Percentiles rank a stretch among this genome's conserved stretches.
phyloP scores from a whole-genome alignment of 371 early-diverging fungal genomes.

The Mucor indicus region DNA sequence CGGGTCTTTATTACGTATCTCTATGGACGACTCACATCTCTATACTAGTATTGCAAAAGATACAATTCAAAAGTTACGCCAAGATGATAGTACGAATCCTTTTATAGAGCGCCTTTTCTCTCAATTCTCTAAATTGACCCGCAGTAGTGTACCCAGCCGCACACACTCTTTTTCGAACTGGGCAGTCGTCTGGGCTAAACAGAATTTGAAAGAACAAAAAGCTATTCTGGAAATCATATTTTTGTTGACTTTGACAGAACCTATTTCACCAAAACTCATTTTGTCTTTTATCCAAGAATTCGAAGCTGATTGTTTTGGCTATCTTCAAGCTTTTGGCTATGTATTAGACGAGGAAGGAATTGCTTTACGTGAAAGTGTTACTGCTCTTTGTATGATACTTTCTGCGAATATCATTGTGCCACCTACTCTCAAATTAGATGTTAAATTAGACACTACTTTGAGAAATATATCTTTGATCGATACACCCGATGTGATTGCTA shows the following conservation, averaged over 20 bases:
- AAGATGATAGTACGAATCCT: constrained; percentile 5
- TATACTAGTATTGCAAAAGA: constrained; percentile 26
- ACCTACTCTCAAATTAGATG: constrained; percentile 1
- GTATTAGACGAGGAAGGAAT: constrained; percentile 31
- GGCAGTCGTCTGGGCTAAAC: constrained; percentile 32
- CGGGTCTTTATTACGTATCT: constrained; percentile 33
- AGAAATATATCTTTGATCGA: constrained; percentile 5
- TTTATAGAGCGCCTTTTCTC: constrained; percentile 28
- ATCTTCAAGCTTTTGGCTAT: constrained; percentile 26
- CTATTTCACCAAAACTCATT: constrained; percentile 14
- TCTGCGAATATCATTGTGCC: constrained; percentile 11
- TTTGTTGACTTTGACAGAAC: constrained; percentile 14
- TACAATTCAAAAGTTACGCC: constrained; percentile 11
- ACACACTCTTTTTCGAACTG: constrained; percentile 5
- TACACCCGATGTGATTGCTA: constrained; percentile 18
- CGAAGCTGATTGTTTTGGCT: constrained; percentile 37
- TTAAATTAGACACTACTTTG: constrained; percentile 2
- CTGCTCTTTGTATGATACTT: constrained; percentile 19
- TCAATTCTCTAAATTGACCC: constrained; percentile 25
- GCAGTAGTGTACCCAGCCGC: constrained; percentile 17
- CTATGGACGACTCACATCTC: constrained; percentile 20
- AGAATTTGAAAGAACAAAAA: constrained; percentile 38
- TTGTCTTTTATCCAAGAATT: constrained; percentile 35
- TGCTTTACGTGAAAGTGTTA: constrained; percentile 19
- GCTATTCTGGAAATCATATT: constrained; percentile 38